Evolutionary conservation across 2,329 filamentous ascomycete genomes (phyloP).

Genomic region (Allantophomopsis cytisporea): DNA sequence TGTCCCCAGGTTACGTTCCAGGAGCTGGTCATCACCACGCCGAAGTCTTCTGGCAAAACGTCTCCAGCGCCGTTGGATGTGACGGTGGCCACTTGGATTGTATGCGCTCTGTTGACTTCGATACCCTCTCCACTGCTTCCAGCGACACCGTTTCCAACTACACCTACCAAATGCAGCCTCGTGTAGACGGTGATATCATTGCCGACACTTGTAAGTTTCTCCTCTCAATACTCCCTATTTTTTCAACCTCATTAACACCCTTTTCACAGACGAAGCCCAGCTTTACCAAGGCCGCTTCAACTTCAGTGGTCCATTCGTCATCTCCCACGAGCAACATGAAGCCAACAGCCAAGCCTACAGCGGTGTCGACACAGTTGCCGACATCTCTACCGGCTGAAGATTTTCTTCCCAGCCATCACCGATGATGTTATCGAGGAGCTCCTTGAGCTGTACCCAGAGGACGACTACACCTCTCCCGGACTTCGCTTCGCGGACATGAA

Average conservation of each 20-base stretch:
- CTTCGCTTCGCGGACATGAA: constrained; percentile 22
- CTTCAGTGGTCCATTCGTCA: constrained; percentile 20
- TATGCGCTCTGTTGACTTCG: constrained; percentile 18
- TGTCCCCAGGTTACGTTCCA: constrained; percentile 19
- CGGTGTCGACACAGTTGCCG: constrained; percentile 18
- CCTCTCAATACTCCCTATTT: neutral
- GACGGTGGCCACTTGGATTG: constrained; percentile 15
- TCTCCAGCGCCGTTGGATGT: constrained; percentile 17
- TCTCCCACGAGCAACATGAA: constrained; percentile 22
- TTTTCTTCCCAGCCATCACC: constrained; percentile 21
- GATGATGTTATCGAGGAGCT: constrained; percentile 18
- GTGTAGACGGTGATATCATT: constrained; percentile 21
- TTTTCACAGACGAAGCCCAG: constrained; percentile 17
- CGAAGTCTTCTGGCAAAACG: constrained; percentile 17
- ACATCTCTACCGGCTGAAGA: constrained; percentile 16
- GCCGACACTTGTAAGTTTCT: constrained; percentile 16
- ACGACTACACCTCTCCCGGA: constrained; percentile 19
- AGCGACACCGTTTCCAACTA: constrained; percentile 12
- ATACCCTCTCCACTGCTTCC: constrained; percentile 16
- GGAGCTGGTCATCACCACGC: constrained; percentile 21
- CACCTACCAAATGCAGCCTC: constrained; percentile 21
- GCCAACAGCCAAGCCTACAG: constrained; percentile 16
- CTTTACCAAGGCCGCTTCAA: constrained; percentile 22
- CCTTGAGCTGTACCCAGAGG: constrained; percentile 18
- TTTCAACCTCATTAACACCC: neutral